A percentile compares a stretch with the other conserved stretches of the same genome.
Evolutionary conservation across 148 eudicot species (phyloP).

Genomic region (Rhododendron ovatum): DNA sequence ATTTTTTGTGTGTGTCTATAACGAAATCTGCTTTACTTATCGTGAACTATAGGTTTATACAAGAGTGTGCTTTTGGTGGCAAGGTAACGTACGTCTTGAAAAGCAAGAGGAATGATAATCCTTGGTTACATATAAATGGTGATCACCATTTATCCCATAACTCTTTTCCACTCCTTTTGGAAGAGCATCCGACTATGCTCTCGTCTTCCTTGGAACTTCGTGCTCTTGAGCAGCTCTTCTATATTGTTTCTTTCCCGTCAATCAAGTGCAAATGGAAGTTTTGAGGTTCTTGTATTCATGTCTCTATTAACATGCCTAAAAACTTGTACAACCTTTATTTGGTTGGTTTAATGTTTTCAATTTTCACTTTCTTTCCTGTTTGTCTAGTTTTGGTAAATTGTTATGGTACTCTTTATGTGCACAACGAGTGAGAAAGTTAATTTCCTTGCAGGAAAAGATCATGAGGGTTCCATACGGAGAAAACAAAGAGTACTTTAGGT

Average conservation of each 20-base stretch:
- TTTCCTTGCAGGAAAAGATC: slow-evolving; percentile 75
- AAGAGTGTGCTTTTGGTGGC: background rate
- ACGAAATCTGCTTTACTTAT: background rate
- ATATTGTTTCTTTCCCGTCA: background rate
- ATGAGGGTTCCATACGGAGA: slow-evolving; percentile 96
- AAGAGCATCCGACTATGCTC: background rate
- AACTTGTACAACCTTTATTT: background rate
- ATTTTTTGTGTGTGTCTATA: background rate
- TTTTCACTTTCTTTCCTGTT: background rate
- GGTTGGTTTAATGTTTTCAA: background rate
- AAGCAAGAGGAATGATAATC: background rate
- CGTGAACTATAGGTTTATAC: background rate
- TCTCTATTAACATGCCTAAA: background rate
- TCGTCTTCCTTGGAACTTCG: background rate
- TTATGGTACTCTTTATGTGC: slow-evolving; percentile 3
- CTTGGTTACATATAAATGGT: background rate
- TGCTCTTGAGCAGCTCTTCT: background rate
- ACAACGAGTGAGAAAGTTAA: background rate
- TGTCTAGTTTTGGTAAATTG: background rate
- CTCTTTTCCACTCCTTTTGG: background rate
- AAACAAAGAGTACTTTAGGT: slow-evolving; percentile 66
- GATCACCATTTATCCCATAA: background rate
- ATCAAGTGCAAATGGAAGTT: background rate
- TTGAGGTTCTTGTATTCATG: background rate
- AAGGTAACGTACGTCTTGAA: background rate